A percentile compares a stretch with the other conserved stretches of the same genome.
Conservation (phyloP, 129 eudicot species). For the Heracleum sosnowskyi region DNA sequence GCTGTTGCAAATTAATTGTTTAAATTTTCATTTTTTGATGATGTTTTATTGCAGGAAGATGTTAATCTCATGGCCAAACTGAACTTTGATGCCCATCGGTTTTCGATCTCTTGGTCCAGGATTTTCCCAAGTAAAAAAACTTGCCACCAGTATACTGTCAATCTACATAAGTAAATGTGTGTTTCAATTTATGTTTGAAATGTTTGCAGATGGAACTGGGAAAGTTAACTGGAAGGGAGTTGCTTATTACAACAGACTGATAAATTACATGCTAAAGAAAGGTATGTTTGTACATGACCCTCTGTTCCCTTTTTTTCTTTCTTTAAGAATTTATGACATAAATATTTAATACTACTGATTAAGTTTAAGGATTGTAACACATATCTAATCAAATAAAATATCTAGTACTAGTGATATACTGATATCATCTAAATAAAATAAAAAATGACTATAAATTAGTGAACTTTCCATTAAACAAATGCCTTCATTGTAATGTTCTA, state of each 20-base stretch:
- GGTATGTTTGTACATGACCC: conserved; percentile 24
- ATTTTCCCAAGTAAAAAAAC: conserved; percentile 62
- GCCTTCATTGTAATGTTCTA: not conserved
- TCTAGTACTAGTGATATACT: too few species aligned
- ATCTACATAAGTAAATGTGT: not conserved
- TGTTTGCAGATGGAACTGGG: conserved; percentile 63
- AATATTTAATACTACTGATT: too few species aligned
- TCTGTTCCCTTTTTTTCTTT: not conserved
- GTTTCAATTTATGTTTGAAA: not conserved
- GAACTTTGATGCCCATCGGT: conserved; percentile 80
- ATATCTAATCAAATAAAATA: not conserved
- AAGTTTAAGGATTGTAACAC: too few species aligned
- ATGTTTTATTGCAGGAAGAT: conserved; percentile 50
- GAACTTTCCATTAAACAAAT: not conserved
- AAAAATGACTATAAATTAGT: not conserved
- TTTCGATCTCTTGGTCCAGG: conserved; percentile 89
- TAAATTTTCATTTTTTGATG: not conserved
- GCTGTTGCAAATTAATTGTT: not conserved
- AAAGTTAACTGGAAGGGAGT: conserved; percentile 75
- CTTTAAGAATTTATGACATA: not conserved
- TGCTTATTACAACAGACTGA: conserved; percentile 70
- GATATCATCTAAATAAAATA: not conserved
- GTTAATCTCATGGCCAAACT: conserved; percentile 65
- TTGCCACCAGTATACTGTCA: not conserved
- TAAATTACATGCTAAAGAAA: conserved; percentile 64